Conservation (phyloP, 495 filamentous ascomycete species). For the Aspergillus leporis region DNA sequence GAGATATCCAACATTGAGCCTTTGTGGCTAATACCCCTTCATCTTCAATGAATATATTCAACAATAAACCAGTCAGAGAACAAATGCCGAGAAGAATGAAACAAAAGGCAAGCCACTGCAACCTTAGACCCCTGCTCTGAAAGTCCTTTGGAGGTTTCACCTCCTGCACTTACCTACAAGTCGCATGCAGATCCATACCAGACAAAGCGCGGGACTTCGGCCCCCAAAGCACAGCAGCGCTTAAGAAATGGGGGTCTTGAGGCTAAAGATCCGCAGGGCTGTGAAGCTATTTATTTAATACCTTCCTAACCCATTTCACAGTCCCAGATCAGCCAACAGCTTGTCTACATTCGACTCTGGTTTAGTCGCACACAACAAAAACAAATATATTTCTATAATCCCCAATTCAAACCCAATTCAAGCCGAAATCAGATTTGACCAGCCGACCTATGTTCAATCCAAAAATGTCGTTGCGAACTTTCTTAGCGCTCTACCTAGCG, state of each 20-base stretch:
- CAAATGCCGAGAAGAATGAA: background rate
- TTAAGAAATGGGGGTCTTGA: no score
- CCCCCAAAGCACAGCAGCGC: background rate
- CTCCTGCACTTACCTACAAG: background rate
- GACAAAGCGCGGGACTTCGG: background rate
- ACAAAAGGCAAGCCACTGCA: background rate
- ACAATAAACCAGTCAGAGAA: background rate
- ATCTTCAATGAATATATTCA: background rate
- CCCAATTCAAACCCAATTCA: background rate
- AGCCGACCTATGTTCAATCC: background rate
- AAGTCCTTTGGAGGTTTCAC: background rate
- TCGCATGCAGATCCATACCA: background rate
- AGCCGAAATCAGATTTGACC: background rate
- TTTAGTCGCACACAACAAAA: background rate
- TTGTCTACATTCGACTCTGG: no score
- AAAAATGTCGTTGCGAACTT: background rate
- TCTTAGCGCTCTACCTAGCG: background rate
- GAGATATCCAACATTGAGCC: no score
- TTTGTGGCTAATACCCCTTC: no score
- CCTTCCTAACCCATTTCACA: no score
- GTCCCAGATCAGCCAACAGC: no score
- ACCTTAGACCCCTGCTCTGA: background rate
- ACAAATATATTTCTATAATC: background rate
- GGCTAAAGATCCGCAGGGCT: no score
- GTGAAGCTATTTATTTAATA: no score